These are phyloP conservation scores for Excoecaria agallocha DNA, from an alignment of 345 rosid species.

Conservation along the genomic window DNA sequence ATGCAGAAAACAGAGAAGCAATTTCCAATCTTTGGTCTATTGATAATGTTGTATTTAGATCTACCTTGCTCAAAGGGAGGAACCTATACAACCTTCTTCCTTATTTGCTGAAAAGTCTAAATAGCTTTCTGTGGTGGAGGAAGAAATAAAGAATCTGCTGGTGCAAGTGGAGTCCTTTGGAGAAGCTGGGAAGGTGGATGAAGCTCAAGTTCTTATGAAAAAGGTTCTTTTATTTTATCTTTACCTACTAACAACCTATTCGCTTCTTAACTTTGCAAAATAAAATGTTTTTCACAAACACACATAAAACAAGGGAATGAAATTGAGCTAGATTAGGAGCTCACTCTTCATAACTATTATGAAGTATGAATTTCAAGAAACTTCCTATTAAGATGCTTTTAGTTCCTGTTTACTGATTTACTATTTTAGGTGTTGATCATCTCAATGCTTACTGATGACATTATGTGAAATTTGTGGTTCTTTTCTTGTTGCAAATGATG, in stretches of 20 bases:
- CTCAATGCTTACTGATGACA: constrained; percentile 88
- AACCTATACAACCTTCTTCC: constrained; percentile 70
- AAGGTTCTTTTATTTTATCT: constrained; percentile 48
- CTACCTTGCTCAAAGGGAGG: constrained; percentile 78
- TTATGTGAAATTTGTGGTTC: constrained; percentile 97
- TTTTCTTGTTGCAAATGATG: constrained; percentile 95
- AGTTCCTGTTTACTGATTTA: background rate
- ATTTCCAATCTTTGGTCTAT: background rate
- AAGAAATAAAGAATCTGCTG: too few species aligned
- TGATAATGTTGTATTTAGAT: constrained; percentile 1
- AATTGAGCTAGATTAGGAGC: background rate
- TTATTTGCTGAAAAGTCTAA: constrained; percentile 79
- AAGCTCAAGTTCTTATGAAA: constrained; percentile 99
- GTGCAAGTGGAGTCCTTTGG: constrained; percentile 96
- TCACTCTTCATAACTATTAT: background rate
- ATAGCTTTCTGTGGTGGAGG: constrained; percentile 79
- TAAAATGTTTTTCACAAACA: background rate
- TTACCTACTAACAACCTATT: background rate
- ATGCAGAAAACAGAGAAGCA: background rate
- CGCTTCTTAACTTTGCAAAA: background rate
- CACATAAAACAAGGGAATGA: background rate
- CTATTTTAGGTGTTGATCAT: background rate
- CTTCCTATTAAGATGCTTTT: background rate
- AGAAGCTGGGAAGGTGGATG: constrained; percentile 98
- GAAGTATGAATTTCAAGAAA: too few species aligned